Conservation (phyloP, 306 rosid genomes). For the Prunus davidiana region DNA sequence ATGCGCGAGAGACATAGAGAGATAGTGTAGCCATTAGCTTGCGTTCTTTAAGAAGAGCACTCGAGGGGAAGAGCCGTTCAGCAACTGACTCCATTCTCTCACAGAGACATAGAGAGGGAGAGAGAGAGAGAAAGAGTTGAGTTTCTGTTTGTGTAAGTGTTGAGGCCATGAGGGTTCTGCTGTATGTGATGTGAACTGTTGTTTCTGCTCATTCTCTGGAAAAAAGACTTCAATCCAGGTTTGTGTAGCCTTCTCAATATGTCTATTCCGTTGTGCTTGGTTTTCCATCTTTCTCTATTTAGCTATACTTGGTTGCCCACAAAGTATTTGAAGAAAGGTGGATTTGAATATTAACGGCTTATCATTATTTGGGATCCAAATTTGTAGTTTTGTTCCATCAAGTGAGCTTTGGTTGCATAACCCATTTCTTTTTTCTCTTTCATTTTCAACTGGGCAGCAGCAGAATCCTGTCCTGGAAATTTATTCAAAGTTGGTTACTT, state of each 20-base stretch:
- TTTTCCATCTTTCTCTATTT: not conserved
- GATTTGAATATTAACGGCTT: not conserved
- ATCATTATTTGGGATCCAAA: not conserved
- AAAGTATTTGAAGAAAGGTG: not conserved
- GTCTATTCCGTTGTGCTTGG: not conserved
- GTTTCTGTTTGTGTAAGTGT: not conserved
- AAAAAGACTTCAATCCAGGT: not conserved
- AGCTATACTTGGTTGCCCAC: not conserved
- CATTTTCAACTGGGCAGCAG: not conserved
- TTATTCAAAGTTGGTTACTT: slow-evolving; percentile 1
- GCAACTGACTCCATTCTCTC: not conserved
- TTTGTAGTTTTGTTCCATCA: not conserved
- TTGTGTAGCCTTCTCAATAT: not conserved
- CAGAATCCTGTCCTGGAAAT: slow-evolving; percentile 7
- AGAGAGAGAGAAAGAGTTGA: not conserved
- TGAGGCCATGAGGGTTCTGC: not conserved
- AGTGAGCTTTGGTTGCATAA: not conserved
- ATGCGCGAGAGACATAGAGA: not conserved
- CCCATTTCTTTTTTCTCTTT: slow-evolving; percentile 1
- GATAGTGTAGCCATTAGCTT: not conserved
- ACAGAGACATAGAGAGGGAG: not conserved
- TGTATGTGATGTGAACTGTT: not conserved
- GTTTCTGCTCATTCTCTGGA: not conserved
- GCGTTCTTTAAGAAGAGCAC: not conserved
- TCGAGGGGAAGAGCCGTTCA: not conserved